Evolutionary conservation across 176 grass and related monocot genomes (phyloP).

Genomic region (Metroxylon sagu): DNA sequence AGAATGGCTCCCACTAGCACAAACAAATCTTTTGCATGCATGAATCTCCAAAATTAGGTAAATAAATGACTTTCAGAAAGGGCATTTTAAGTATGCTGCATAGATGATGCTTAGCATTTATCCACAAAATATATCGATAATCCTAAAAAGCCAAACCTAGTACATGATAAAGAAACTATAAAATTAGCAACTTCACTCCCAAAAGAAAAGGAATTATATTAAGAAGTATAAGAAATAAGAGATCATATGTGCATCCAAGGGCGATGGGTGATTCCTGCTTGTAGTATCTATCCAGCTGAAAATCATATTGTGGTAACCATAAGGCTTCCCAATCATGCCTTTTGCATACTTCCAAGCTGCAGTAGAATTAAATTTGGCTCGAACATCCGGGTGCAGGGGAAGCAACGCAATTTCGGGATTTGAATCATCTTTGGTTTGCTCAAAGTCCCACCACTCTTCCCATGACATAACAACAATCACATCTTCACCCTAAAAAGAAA

Average conservation of each 20-base stretch:
- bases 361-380: constrained; percentile 85
- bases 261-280: constrained; percentile 75
- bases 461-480: constrained; percentile 84
- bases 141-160: too few relatives aligned
- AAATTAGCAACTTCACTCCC: too few relatives aligned
- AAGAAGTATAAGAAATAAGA: constrained; percentile 11
- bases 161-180: too few relatives aligned
- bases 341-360: constrained; percentile 93
- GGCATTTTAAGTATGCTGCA: too few relatives aligned
- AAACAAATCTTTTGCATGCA: too few relatives aligned
- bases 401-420: constrained; percentile 88
- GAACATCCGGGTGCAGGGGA: constrained; percentile 61
- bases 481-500: constrained; percentile 69
- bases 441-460: constrained; percentile 98
- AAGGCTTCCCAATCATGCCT: constrained; percentile 70
- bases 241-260: constrained; percentile 95
- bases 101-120: too few relatives aligned
- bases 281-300: constrained; percentile 99
- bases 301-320: constrained; percentile 97
- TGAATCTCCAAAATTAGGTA: too few relatives aligned
- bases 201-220: too few relatives aligned
- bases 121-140: too few relatives aligned
- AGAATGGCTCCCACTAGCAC: too few relatives aligned
- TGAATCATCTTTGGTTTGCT: constrained; percentile 72
- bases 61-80: too few relatives aligned